phyloP scores from a whole-genome alignment of 1,139 yeast genomes.

The Nakaseomyces glabratus region DNA sequence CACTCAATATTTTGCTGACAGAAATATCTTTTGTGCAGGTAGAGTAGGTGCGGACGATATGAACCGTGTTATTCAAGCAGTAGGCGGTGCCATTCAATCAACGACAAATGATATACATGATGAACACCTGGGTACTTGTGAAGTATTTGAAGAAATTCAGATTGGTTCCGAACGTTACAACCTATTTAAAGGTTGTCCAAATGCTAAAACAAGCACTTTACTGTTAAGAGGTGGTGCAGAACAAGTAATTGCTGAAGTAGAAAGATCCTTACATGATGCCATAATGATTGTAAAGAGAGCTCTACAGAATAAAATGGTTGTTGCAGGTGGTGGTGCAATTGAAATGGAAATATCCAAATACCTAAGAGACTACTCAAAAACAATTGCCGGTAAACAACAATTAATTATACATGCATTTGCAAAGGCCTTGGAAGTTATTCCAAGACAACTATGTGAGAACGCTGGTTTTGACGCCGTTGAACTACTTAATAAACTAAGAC shows the following conservation, averaged over 20 bases:
- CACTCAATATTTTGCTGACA: constrained; percentile 94
- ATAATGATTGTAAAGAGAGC: constrained; percentile 97
- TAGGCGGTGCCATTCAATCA: constrained; percentile 86
- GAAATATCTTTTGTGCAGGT: constrained; percentile 96
- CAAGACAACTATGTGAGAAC: constrained; percentile 94
- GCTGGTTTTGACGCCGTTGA: constrained; percentile 98
- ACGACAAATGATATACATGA: constrained; percentile 72
- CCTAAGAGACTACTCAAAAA: constrained; percentile 75
- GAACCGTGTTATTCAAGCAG: constrained; percentile 88
- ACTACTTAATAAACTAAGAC: constrained; percentile 76
- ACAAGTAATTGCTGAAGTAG: constrained; percentile 97
- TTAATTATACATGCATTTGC: constrained; percentile 86
- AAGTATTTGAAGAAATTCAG: constrained; percentile 79
- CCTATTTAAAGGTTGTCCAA: constrained; percentile 84
- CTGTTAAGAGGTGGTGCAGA: constrained; percentile 96
- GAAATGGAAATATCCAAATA: constrained; percentile 93
- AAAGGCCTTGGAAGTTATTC: constrained; percentile 88
- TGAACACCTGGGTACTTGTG: constrained; percentile 80
- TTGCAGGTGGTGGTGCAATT: constrained; percentile 98
- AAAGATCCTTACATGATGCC: constrained; percentile 94
- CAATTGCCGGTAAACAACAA: constrained; percentile 94
- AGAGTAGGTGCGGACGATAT: constrained; percentile 82
- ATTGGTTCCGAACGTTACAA: constrained; percentile 94
- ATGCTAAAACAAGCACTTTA: constrained; percentile 88
- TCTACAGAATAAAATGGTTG: constrained; percentile 73